Percentiles rank a stretch among this genome's conserved stretches.
These are phyloP conservation scores for Ganoderma sp. DNA, from an alignment of 1,284 basidiomycete genomes.

Conservation along the genomic window DNA sequence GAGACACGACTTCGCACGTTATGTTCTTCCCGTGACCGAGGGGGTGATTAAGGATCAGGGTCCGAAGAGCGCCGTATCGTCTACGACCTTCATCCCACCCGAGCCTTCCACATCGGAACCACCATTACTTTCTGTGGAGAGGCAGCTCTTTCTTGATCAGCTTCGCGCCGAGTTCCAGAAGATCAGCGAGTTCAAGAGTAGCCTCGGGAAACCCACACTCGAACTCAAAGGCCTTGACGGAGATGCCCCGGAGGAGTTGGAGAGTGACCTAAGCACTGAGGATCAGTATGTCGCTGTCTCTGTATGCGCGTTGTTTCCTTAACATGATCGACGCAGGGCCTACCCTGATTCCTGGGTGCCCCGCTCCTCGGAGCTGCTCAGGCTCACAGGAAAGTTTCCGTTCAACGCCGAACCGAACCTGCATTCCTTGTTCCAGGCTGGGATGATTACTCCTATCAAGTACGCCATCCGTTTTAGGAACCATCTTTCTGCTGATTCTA, in stretches of 20 bases:
- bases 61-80: neutral
- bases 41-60: conserved; percentile 31
- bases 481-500: neutral
- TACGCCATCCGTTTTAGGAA: neutral
- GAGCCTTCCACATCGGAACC: neutral
- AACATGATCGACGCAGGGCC: conserved; percentile 11
- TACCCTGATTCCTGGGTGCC: conserved; percentile 37
- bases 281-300: conserved; percentile 32
- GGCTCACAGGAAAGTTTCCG: conserved; percentile 34
- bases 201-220: conserved; percentile 23
- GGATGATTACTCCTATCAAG: conserved; percentile 36
- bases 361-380: conserved; percentile 33
- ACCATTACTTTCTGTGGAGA: neutral
- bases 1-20: conserved; percentile 35
- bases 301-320: neutral
- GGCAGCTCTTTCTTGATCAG: conserved; percentile 9
- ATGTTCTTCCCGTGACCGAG: conserved; percentile 33
- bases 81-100: neutral
- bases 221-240: conserved; percentile 31
- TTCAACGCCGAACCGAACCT: conserved; percentile 35
- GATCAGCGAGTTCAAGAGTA: conserved; percentile 25
- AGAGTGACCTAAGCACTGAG: conserved; percentile 31
- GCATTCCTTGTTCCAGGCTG: conserved; percentile 28
- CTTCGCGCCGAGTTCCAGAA: conserved; percentile 29
- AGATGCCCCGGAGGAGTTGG: conserved; percentile 31